These are phyloP conservation scores for Millerago galiae DNA, from an alignment of 805 yeast species.

Conservation along the genomic window DNA sequence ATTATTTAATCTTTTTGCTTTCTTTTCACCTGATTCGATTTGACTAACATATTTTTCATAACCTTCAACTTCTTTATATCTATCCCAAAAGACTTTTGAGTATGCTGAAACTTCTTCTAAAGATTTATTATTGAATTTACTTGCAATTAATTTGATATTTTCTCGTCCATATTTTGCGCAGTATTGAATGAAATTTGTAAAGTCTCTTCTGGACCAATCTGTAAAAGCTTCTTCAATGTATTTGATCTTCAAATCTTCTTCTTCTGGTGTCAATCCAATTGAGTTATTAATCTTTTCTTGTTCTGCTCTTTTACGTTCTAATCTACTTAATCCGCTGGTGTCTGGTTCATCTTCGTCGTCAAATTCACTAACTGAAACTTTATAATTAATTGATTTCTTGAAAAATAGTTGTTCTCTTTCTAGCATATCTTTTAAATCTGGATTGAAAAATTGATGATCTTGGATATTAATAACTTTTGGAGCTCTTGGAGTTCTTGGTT, in stretches of 20 bases:
- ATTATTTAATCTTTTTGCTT: constrained; percentile 43
- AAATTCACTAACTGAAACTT: constrained; percentile 52
- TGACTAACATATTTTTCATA: constrained; percentile 65
- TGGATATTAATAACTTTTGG: constrained; percentile 61
- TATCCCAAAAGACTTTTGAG: constrained; percentile 56
- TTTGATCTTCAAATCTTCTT: constrained; percentile 44
- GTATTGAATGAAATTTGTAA: constrained; percentile 63
- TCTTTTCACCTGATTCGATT: constrained; percentile 69
- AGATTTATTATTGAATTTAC: constrained; percentile 50
- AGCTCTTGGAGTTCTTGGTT: constrained; percentile 42
- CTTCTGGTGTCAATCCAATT: constrained; percentile 58
- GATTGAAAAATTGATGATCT: constrained; percentile 71
- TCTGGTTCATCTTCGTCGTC: constrained; percentile 39
- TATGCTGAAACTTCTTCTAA: constrained; percentile 55
- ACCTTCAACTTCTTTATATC: constrained; percentile 57
- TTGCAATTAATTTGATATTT: constrained; percentile 42
- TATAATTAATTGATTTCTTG: constrained; percentile 53
- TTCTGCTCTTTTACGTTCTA: constrained; percentile 22
- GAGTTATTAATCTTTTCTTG: constrained; percentile 55
- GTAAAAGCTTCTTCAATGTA: constrained; percentile 53
- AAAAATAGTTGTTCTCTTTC: constrained; percentile 61
- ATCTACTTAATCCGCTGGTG: constrained; percentile 12
- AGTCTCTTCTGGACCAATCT: constrained; percentile 70
- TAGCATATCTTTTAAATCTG: constrained; percentile 43
- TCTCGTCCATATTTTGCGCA: constrained; percentile 62